Percentiles rank a stretch among this genome's conserved stretches.
These are phyloP conservation scores for Symbiodinium natans DNA, from an alignment of 73 alveolate species.

Conservation along the genomic window DNA sequence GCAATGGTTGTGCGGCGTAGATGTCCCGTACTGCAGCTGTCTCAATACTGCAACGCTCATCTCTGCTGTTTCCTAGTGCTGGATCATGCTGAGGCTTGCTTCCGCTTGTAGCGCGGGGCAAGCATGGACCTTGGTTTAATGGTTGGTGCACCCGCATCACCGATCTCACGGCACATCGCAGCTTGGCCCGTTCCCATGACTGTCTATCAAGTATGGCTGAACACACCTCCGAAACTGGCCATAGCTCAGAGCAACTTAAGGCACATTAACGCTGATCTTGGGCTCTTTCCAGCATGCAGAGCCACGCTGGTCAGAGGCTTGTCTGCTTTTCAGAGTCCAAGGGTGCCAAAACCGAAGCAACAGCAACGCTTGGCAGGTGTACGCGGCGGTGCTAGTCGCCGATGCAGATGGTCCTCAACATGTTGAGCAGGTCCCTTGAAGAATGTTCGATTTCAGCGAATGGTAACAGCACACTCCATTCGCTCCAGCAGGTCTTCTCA, in stretches of 20 bases:
- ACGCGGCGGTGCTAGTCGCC: conserved; percentile 64
- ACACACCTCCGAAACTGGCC: too few relatives aligned
- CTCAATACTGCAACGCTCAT: too few relatives aligned
- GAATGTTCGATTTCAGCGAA: too few relatives aligned
- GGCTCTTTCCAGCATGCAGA: conserved; percentile 61
- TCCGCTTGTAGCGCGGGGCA: neutral
- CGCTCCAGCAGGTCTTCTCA: conserved; percentile 43
- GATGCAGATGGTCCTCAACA: neutral
- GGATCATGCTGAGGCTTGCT: too few relatives aligned
- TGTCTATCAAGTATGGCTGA: too few relatives aligned
- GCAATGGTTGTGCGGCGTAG: too few relatives aligned
- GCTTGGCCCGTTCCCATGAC: too few relatives aligned
- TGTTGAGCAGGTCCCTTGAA: neutral
- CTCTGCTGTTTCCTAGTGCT: too few relatives aligned
- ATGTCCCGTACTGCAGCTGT: too few relatives aligned
- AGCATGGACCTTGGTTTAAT: conserved; percentile 63
- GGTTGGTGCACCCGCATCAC: conserved; percentile 93
- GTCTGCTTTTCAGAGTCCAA: neutral
- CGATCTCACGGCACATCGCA: conserved; percentile 41
- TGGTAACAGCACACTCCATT: neutral
- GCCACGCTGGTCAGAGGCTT: conserved; percentile 17
- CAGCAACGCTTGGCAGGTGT: conserved; percentile 40
- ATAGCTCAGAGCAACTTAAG: too few relatives aligned
- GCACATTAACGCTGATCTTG: conserved; percentile 77
- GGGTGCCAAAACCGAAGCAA: neutral